Evolutionary conservation across 78 protist genomes (phyloP), one percentile per base, ranked within the genome.

Genomic region (slime mould (Dictyostelium discoideum)): DNA sequence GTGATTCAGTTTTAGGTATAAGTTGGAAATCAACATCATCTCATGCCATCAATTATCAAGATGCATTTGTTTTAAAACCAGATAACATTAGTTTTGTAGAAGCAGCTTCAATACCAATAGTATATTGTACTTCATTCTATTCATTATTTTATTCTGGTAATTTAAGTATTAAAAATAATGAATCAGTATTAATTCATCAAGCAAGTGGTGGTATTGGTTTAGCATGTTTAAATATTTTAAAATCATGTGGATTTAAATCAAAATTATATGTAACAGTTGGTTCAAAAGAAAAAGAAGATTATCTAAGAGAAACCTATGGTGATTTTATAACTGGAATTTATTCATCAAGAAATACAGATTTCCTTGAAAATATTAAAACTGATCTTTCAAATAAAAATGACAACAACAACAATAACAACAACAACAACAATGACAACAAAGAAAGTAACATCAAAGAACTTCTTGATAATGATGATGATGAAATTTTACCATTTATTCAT

Each of bases 91-190:
- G 18, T 44, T 87, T 87, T 39, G 92, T 57, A 14, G 92, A 92
- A 29, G 81, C 81, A 1, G 83, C 85, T 7, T 72, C 96, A 32
- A 63, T 85, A 20, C 57, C 86, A 67, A 54, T 69, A 4, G 96
- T 92, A 32, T 92, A 85, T 22, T 63, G 57, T 13, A 69, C 77
- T 2, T 69, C 42, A 20, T 9, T 69, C 9, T 26, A 74, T 11
- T 26, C 57, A 16, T 7, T 63, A 8, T 60, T 60, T 39, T 39
- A 60, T 40, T 46, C n/a, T 32, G 42, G 72, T 48, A 3, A 37
- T 39, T 20, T 81, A 40, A 24, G 57, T 14, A 16, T 48, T n/a
- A 48, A 46, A 13, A 42, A 74, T 3, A 69, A 69, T 37, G 89
- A 85, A 5, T 14, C 80, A 3, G 67, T 85, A n/a, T 24, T 85